These are phyloP conservation scores for Tagetes erecta DNA, from an alignment of 129 eudicot genomes.

Conservation along the genomic window DNA sequence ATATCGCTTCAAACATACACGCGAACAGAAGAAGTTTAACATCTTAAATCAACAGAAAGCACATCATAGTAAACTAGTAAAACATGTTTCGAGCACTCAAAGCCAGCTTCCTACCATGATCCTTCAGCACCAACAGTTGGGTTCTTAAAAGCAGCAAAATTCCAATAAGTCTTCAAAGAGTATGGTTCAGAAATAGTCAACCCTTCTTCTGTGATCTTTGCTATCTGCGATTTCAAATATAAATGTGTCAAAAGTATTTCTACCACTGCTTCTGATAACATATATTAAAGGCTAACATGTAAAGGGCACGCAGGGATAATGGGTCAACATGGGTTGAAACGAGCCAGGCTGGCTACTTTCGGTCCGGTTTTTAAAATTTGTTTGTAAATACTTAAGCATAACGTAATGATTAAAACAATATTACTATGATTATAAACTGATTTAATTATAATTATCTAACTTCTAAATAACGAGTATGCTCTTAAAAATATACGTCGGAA, in stretches of 20 bases:
- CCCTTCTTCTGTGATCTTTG: conserved; percentile 54
- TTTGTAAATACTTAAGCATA: too few relatives aligned
- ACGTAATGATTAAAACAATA: not conserved
- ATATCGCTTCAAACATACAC: not conserved
- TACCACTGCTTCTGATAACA: not conserved
- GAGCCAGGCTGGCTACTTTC: not conserved
- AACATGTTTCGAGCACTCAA: conserved; percentile 3
- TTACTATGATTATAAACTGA: not conserved
- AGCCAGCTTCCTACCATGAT: conserved; percentile 8
- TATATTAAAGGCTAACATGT: not conserved
- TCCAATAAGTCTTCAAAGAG: conserved; percentile 73
- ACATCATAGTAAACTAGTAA: conserved; percentile 3
- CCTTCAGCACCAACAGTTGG: conserved; percentile 67
- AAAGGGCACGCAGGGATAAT: not conserved
- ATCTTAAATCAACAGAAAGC: conserved; percentile 1
- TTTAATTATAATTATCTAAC: not conserved
- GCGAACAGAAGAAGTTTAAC: conserved; percentile 9
- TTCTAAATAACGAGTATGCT: not conserved
- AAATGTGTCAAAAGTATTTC: conserved; percentile 26
- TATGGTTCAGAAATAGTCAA: conserved; percentile 57
- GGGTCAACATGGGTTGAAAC: not conserved
- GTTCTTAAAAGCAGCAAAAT: conserved; percentile 61
- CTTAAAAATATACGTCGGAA: not conserved
- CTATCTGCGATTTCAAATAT: not conserved
- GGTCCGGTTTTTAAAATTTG: too few relatives aligned